Evolutionary conservation across 1,139 yeast species (phyloP), one percentile per base, ranked within the genome.

Genomic region (Geotrichum restrictum): DNA sequence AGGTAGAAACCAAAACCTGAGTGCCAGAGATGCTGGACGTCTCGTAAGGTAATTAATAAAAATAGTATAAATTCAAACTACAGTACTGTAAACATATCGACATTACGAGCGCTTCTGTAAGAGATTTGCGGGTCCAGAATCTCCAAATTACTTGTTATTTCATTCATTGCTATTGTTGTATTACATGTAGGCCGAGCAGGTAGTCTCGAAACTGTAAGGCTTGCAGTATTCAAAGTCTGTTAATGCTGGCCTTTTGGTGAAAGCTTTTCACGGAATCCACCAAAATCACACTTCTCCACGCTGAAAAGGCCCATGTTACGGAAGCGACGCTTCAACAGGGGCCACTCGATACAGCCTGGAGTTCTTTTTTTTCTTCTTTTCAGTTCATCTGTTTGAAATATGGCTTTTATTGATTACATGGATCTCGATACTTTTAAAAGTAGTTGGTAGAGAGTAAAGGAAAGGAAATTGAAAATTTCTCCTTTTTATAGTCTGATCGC

Each of bases 151-250:
- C 37, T 33, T 33, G 37, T 3, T 5, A 19, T 4, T 40, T 40
- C 14, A 18, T 40, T 14, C 19, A n/a, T 38, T 16, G 11, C 7
- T 18, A 18, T 6, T 14, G 19, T 38, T 22, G 5, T 3, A 29
- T 42, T 14, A 13, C 13, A 14, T 42, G 45, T 42, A 29, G 45
- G 34, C 45, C 45, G 32, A 42, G 45, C 45, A 42, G 32, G 33
- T 42, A 42, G 45, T 42, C 45, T 27, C 31, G 45, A 18, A 42
- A 42, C 45, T 42, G 45, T 29, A 37, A 31, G 45, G 13, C 45
- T 42, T 42, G n/a, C 24, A 29, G 32, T 31, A 34, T 42, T 21
- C 45, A 42, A 14, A 31, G 45, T 42, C 45, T 42, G 45, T 42
- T 42, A 29, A 27, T 42, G 45, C 45, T 29, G 45, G 45, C 27